Percentiles rank a stretch among this genome's conserved stretches.
Conservation (phyloP, 2,329 filamentous ascomycete species). For the Fusarium sp. region DNA sequence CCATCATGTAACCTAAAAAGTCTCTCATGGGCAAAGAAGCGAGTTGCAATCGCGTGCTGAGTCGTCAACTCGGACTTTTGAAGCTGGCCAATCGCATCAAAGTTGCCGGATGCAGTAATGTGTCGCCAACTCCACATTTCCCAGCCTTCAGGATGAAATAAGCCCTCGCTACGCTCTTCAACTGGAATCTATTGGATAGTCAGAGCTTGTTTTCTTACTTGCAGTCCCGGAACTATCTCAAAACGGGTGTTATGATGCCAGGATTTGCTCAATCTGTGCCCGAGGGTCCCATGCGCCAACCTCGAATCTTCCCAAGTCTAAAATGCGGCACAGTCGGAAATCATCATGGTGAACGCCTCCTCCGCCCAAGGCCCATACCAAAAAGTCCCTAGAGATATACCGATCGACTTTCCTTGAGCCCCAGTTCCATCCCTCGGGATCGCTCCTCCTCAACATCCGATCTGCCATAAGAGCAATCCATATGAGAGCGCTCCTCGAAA, state of each 20-base stretch:
- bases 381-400: background rate
- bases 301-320: background rate
- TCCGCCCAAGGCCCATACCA: background rate
- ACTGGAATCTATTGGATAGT: background rate
- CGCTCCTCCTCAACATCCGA: background rate
- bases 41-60: background rate
- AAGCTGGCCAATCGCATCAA: background rate
- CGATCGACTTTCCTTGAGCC: background rate
- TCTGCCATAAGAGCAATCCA: constrained; percentile 6
- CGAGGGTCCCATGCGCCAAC: background rate
- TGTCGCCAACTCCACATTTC: background rate
- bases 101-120: background rate
- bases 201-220: background rate
- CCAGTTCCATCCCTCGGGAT: background rate
- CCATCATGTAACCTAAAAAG: background rate
- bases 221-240: background rate
- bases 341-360: background rate
- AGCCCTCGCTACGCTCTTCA: background rate
- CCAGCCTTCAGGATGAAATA: background rate
- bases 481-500: background rate
- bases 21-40: background rate
- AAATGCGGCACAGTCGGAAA: background rate
- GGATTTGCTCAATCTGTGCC: background rate
- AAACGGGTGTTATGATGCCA: background rate
- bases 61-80: background rate